Conservation (phyloP, 805 yeast genomes). For the Citeromyces matritensis region DNA sequence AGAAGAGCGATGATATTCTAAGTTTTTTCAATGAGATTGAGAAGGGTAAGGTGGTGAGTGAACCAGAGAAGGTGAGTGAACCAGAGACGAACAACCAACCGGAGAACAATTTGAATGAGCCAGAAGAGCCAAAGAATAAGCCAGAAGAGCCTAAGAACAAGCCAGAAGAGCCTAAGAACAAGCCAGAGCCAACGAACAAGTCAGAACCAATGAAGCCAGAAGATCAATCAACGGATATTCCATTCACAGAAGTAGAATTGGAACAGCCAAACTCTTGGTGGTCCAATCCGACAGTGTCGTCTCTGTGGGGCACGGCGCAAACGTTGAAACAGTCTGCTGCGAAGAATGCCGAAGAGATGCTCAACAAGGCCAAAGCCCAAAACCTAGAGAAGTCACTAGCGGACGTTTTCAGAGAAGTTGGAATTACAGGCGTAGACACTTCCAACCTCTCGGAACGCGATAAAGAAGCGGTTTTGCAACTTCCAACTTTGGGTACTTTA, state of each 20-base stretch:
- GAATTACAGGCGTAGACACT: conserved; percentile 20
- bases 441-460: too few relatives aligned
- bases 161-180: conserved; percentile 1
- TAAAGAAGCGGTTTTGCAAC: conserved; percentile 13
- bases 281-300: conserved; percentile 41
- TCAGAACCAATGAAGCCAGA: conserved; percentile 11
- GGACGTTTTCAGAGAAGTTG: conserved; percentile 22
- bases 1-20: conserved; percentile 31
- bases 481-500: conserved; percentile 21
- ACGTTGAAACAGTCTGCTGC: conserved; percentile 22
- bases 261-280: conserved; percentile 55
- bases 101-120: too few relatives aligned
- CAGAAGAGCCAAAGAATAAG: not conserved
- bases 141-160: conserved; percentile 1
- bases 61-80: not conserved
- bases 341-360: conserved; percentile 32
- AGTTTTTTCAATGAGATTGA: too few relatives aligned
- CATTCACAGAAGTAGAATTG: too few relatives aligned
- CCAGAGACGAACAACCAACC: not conserved
- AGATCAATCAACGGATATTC: too few relatives aligned
- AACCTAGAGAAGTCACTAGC: conserved; percentile 15
- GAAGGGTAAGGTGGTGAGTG: conserved; percentile 2
- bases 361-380: conserved; percentile 32
- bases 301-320: conserved; percentile 52
- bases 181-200: conserved; percentile 4